Evolutionary conservation across 768 basidiomycete species (phyloP).

Genomic region (Tulasnella sp.): DNA sequence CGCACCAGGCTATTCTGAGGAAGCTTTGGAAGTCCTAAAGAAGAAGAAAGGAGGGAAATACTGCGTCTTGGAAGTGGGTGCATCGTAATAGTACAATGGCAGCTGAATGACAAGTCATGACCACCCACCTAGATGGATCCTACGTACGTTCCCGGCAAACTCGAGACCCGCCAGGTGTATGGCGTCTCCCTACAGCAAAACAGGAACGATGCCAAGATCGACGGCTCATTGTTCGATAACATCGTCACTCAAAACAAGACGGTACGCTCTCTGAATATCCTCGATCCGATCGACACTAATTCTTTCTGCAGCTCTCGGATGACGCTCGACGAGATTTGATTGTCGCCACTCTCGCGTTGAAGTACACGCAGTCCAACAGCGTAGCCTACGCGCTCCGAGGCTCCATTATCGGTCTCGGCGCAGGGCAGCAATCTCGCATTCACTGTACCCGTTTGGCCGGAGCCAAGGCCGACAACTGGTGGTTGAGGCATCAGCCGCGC

Average conservation of each 20-base stretch:
- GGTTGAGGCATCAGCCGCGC: constrained; percentile 93
- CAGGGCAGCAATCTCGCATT: constrained; percentile 97
- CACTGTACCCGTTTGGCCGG: constrained; percentile 98
- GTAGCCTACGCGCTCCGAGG: constrained; percentile 92
- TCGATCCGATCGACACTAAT: not conserved
- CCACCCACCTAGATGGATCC: constrained; percentile 64
- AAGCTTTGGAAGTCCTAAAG: constrained; percentile 78
- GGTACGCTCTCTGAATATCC: constrained; percentile 32
- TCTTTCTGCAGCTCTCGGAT: constrained; percentile 46
- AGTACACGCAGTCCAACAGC: constrained; percentile 99
- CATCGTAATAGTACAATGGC: not conserved
- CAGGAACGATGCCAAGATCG: constrained; percentile 83
- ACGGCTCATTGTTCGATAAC: constrained; percentile 68
- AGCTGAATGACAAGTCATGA: not conserved
- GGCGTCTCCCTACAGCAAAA: constrained; percentile 84
- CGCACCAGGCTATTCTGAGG: constrained; percentile 80
- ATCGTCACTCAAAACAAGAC: constrained; percentile 82
- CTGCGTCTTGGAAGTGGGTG: constrained; percentile 78
- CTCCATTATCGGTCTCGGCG: constrained; percentile 88
- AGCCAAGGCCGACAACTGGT: constrained; percentile 98
- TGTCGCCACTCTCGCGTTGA: constrained; percentile 91
- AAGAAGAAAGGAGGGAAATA: constrained; percentile 99
- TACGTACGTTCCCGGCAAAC: constrained; percentile 57
- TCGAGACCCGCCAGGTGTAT: constrained; percentile 93
- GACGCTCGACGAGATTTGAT: constrained; percentile 81